Evolutionary conservation across 331 rosid genomes (phyloP), one percentile per base, ranked within the genome.

Genomic region (Rosa hybrid): DNA sequence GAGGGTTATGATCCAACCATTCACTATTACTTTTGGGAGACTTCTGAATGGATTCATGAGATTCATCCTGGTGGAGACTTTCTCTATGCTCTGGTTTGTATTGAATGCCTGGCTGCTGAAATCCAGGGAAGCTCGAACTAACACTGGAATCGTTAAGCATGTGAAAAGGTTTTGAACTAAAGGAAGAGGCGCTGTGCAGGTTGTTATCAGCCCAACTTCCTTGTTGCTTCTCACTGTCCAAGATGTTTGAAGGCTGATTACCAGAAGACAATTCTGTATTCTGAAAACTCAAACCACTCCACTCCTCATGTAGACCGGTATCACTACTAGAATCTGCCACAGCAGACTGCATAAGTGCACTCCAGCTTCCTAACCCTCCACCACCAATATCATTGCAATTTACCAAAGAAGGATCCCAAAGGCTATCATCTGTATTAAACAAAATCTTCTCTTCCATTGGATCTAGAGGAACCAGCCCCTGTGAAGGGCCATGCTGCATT

Each of bases 321-420:
- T 89, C 92, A 79, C 87, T 89, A 78, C 92, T 89, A 68, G 90
- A 89, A 84, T 89, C 92, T 51, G 88, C 92, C 51, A 89, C 92
- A 80, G 92, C 92, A 59, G 90, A 89, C 82, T 86, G 92, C 92
- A 89, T 89, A 68, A 89, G 92, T 34, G 92, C 92, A 44, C 92
- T 89, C 92, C 92, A 89, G 84, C 90, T 88, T 34, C 79, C 88
- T 78, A 86, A 80, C 71, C 87, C 88, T 46, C 84, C 88, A 78
- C 75, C 53, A 56, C 75, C 83, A 70, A 80, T 79, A 70, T 89
- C 88, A 80, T 54, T 69, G 60, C 80, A 74, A 74, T 80, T 82
- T 17, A 72, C 81, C 16, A 80, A 68, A 42, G 90, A 81, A 71
- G 84, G 44, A 71, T 82, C 86, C 92, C 91, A 88, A 53, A 82